Percentiles rank a stretch among this genome's conserved stretches.
Conservation (phyloP, 2,329 filamentous ascomycete genomes). For the Capronia coronata region DNA sequence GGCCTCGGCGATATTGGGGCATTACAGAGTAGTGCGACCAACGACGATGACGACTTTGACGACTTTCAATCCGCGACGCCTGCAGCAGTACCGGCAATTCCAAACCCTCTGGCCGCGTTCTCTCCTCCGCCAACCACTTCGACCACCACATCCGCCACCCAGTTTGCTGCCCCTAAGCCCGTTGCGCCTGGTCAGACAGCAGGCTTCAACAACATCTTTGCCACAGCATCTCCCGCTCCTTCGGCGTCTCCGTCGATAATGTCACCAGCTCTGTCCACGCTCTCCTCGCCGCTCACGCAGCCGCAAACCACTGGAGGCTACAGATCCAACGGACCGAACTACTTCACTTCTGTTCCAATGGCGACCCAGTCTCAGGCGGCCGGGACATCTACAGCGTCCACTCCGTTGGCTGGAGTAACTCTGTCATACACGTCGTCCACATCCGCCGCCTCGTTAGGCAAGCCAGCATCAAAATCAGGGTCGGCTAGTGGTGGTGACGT, state of each 20-base stretch:
- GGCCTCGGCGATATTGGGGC: conserved; percentile 40
- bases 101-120: conserved; percentile 36
- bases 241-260: conserved; percentile 50
- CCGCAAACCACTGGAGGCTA: conserved; percentile 55
- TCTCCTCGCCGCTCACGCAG: conserved; percentile 38
- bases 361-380: conserved; percentile 14
- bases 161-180: conserved; percentile 76
- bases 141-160: conserved; percentile 49
- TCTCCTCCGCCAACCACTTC: conserved; percentile 44
- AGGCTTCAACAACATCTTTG: conserved; percentile 72
- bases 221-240: conserved; percentile 53
- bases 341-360: conserved; percentile 71
- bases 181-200: conserved; percentile 75
- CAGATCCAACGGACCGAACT: conserved; percentile 76
- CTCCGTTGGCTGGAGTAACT: conserved; percentile 31
- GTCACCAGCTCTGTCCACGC: conserved; percentile 52
- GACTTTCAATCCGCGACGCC: conserved; percentile 88
- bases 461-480: conserved; percentile 42
- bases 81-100: conserved; percentile 38
- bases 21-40: conserved; percentile 39
- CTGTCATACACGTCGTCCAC: conserved; percentile 36
- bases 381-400: conserved; percentile 30
- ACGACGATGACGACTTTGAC: conserved; percentile 83
- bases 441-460: conserved; percentile 39
- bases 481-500: conserved; percentile 65